Percentiles rank a stretch among this genome's conserved stretches.
phyloP scores from a whole-genome alignment of 495 filamentous ascomycete species.

The Neurospora sp. region DNA sequence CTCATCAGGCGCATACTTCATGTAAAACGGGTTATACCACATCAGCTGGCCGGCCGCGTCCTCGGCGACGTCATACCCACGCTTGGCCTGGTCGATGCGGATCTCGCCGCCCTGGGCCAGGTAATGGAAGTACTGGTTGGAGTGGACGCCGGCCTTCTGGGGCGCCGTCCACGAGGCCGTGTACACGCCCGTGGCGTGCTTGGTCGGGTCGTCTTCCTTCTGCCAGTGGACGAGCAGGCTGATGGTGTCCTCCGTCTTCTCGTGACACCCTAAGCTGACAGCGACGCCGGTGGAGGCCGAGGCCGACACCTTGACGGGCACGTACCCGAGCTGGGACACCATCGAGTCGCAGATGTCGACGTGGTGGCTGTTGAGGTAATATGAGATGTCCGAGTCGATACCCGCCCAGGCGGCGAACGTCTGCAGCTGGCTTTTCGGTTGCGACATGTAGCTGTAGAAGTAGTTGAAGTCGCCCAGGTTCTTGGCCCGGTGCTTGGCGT shows the following conservation, averaged over 20 bases:
- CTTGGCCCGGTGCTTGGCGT: conserved; percentile 65
- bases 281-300: conserved; percentile 60
- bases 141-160: conserved; percentile 82
- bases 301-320: conserved; percentile 68
- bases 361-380: conserved; percentile 92
- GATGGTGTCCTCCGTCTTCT: conserved; percentile 85
- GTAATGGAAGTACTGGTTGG: conserved; percentile 93
- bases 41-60: conserved; percentile 56
- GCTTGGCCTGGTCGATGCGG: conserved; percentile 84
- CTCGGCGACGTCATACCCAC: conserved; percentile 87
- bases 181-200: conserved; percentile 80
- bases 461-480: conserved; percentile 89
- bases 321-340: conserved; percentile 59
- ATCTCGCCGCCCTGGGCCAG: conserved; percentile 78
- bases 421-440: conserved; percentile 86
- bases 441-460: conserved; percentile 95
- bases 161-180: conserved; percentile 93
- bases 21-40: conserved; percentile 95
- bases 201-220: conserved; percentile 52
- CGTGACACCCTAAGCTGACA: conserved; percentile 65
- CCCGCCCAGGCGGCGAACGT: conserved; percentile 97
- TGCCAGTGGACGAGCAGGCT: conserved; percentile 81
- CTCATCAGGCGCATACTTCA: conserved; percentile 91
- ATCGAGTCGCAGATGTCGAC: conserved; percentile 85
- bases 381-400: conserved; percentile 81